These are phyloP conservation scores for Thielaviopsis ethacetica DNA, from an alignment of 2,329 filamentous ascomycete genomes.

Conservation along the genomic window DNA sequence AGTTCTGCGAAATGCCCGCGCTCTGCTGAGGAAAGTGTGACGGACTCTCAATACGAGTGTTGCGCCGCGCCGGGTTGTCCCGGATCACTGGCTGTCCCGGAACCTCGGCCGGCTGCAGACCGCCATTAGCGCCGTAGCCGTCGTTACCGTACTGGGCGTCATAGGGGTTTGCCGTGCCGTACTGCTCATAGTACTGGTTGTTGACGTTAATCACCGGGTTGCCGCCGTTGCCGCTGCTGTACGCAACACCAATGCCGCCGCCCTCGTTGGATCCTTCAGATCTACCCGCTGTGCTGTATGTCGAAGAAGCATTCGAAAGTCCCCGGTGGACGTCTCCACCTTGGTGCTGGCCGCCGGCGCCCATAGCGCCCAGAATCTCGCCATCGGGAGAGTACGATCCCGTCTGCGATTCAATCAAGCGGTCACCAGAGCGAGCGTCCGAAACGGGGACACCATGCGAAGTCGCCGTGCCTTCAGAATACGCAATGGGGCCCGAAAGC, in stretches of 20 bases:
- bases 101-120: constrained; percentile 23
- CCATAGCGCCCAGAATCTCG: constrained; percentile 71
- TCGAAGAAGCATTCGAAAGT: constrained; percentile 88
- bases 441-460: constrained; percentile 52
- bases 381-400: constrained; percentile 46
- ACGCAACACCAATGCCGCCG: constrained; percentile 27
- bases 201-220: constrained; percentile 17
- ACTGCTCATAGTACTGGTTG: constrained; percentile 26
- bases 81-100: constrained; percentile 65
- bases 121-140: background rate
- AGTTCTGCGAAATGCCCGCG: constrained; percentile 93
- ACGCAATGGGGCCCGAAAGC: constrained; percentile 56
- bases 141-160: constrained; percentile 3
- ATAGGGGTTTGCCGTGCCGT: constrained; percentile 14
- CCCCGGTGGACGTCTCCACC: constrained; percentile 63
- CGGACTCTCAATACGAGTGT: constrained; percentile 87
- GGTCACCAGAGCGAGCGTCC: constrained; percentile 54
- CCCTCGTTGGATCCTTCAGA: constrained; percentile 50
- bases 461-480: constrained; percentile 48
- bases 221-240: constrained; percentile 24
- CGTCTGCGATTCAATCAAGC: constrained; percentile 32
- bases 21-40: constrained; percentile 83
- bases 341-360: constrained; percentile 34
- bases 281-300: constrained; percentile 67
- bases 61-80: constrained; percentile 80